These are phyloP conservation scores for Fraxinus xanthoxyloides DNA, from an alignment of 305 asterid species.

Conservation along the genomic window DNA sequence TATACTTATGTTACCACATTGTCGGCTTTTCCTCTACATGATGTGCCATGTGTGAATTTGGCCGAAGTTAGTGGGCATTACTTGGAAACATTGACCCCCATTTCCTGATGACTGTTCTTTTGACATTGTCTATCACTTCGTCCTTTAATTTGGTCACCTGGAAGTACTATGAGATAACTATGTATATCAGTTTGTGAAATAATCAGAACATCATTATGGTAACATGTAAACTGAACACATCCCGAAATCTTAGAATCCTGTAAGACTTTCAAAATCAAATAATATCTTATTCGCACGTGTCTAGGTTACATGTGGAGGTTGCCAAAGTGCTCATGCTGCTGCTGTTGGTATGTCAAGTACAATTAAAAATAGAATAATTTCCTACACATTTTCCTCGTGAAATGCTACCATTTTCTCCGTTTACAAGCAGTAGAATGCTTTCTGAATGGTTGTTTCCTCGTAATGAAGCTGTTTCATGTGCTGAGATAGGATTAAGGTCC, in stretches of 20 bases:
- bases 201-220: not conserved
- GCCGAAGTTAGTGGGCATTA: not conserved
- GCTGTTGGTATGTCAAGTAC: constrained; percentile 78
- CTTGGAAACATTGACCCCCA: not conserved
- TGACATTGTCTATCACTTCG: not conserved
- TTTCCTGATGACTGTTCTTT: not conserved
- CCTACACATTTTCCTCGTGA: not conserved
- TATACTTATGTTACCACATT: not conserved
- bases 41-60: not conserved
- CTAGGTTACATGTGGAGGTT: constrained; percentile 97
- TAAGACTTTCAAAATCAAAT: not conserved
- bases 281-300: constrained; percentile 26
- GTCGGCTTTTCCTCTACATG: not conserved
- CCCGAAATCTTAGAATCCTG: not conserved
- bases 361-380: constrained; percentile 10
- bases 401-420: not conserved
- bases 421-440: not conserved
- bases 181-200: not conserved
- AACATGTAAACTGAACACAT: not conserved
- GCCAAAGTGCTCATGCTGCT: constrained; percentile 96
- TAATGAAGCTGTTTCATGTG: constrained; percentile 78
- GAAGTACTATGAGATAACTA: not conserved
- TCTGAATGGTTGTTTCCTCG: constrained; percentile 27
- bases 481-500: constrained; percentile 84
- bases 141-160: not conserved